Percentiles rank a stretch among this genome's conserved stretches.
Evolutionary conservation across 768 basidiomycete genomes (phyloP).

Genomic region (Russula compacta): DNA sequence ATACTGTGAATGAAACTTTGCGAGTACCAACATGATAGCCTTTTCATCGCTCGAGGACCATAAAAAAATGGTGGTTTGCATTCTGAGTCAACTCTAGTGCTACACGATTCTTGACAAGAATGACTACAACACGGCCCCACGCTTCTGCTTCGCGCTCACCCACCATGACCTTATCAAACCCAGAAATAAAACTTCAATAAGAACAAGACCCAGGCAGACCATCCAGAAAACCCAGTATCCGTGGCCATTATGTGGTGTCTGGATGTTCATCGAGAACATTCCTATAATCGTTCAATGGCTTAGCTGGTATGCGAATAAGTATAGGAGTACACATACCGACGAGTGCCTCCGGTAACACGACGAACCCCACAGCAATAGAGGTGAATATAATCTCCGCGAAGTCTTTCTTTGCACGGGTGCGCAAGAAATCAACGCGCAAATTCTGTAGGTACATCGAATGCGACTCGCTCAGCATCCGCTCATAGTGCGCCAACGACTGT

Average conservation of each 20-base stretch:
- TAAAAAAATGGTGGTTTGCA: background rate
- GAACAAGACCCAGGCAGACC: conserved; percentile 37
- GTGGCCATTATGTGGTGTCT: conserved; percentile 45
- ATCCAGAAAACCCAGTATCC: conserved; percentile 47
- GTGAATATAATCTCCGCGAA: conserved; percentile 59
- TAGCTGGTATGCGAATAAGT: background rate
- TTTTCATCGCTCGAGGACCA: background rate
- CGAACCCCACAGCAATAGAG: conserved; percentile 53
- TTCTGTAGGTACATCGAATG: conserved; percentile 81
- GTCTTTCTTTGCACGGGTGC: conserved; percentile 54
- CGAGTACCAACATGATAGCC: background rate
- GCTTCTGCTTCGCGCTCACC: conserved; percentile 40
- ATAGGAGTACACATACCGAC: conserved; percentile 35
- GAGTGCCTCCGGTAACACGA: conserved; percentile 55
- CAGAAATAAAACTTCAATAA: conserved; percentile 39
- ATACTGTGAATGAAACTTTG: background rate
- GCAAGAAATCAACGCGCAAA: conserved; percentile 51
- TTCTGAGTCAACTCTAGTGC: background rate
- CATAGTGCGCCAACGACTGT: conserved; percentile 75
- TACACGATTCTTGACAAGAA: background rate
- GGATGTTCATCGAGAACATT: conserved; percentile 57
- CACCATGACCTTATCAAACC: conserved; percentile 55
- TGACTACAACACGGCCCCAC: background rate
- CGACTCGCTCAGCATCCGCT: conserved; percentile 79
- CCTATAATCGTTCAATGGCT: conserved; percentile 34